phyloP scores from a whole-genome alignment of 116 monocot genomes.

The Dioscorea cayenensis region DNA sequence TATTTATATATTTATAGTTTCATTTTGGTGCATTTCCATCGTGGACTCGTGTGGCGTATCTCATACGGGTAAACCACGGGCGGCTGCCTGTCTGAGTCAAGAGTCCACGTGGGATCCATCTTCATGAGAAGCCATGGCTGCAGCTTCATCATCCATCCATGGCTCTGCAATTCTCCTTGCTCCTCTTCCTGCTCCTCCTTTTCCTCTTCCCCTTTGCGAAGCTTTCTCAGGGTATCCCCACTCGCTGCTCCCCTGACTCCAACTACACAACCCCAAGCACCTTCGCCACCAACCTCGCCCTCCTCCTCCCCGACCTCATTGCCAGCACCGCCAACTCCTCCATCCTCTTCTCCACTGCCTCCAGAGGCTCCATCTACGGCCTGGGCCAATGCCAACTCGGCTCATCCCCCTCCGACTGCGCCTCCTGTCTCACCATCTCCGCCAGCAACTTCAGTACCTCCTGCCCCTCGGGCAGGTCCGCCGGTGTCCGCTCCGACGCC shows the following conservation, averaged over 20 bases:
- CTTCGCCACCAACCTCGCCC: no score
- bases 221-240: neutral
- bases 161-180: no score
- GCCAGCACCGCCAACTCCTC: neutral
- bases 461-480: neutral
- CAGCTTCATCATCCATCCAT: no score
- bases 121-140: no score
- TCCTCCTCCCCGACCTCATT: neutral
- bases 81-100: no score
- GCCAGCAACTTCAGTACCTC: neutral
- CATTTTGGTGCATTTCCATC: no score
- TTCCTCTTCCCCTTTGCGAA: neutral
- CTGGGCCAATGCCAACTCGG: conserved; percentile 10
- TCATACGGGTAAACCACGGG: no score
- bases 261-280: no score
- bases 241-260: neutral
- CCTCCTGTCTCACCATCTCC: conserved; percentile 4
- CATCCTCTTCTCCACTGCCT: conserved; percentile 1
- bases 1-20: no score
- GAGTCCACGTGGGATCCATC: no score
- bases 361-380: neutral
- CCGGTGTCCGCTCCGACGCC: neutral
- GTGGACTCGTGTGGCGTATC: no score
- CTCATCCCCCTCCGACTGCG: neutral
- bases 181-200: neutral